phyloP scores from a whole-genome alignment of 805 yeast species.

The Cephaloascus albidus region DNA sequence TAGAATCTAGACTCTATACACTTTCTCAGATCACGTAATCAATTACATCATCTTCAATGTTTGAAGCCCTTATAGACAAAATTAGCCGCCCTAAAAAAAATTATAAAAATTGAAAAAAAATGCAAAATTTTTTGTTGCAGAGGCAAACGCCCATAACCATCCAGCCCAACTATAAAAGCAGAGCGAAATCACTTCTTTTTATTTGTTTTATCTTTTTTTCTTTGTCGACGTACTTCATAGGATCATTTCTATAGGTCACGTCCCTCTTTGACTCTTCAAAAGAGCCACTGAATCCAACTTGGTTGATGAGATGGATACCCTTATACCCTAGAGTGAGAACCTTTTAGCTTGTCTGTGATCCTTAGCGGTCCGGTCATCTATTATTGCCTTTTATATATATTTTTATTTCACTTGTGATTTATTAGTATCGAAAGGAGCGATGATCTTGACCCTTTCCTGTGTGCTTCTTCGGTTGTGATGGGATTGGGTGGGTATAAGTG shows the following conservation, averaged over 20 bases:
- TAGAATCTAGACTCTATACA: too few species aligned
- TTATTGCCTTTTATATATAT: slow-evolving; percentile 36
- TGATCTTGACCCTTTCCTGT: slow-evolving; percentile 93
- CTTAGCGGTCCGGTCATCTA: slow-evolving; percentile 89
- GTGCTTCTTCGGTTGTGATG: slow-evolving; percentile 83
- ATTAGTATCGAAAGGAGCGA: slow-evolving; percentile 73
- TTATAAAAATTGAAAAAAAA: too few species aligned
- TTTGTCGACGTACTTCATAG: slow-evolving; percentile 99
- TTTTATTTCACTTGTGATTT: slow-evolving; percentile 21
- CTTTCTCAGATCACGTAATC: too few species aligned
- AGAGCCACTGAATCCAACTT: slow-evolving; percentile 99
- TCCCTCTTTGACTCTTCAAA: slow-evolving; percentile 98
- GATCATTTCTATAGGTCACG: slow-evolving; percentile 99
- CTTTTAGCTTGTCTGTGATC: slow-evolving; percentile 73
- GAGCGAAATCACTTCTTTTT: slow-evolving; percentile 5
- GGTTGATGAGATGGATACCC: slow-evolving; percentile 96
- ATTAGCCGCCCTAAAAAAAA: too few species aligned
- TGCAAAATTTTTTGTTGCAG: too few species aligned
- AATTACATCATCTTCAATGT: too few species aligned
- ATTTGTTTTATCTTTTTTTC: slow-evolving; percentile 29
- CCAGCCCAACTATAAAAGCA: too few species aligned
- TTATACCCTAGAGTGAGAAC: slow-evolving; percentile 87
- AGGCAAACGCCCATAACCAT: too few species aligned
- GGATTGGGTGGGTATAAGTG: slow-evolving; percentile 93
- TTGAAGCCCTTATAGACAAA: too few species aligned